These are phyloP conservation scores for Suhomyces atakaporum DNA, from an alignment of 1,139 yeast genomes.

Conservation along the genomic window DNA sequence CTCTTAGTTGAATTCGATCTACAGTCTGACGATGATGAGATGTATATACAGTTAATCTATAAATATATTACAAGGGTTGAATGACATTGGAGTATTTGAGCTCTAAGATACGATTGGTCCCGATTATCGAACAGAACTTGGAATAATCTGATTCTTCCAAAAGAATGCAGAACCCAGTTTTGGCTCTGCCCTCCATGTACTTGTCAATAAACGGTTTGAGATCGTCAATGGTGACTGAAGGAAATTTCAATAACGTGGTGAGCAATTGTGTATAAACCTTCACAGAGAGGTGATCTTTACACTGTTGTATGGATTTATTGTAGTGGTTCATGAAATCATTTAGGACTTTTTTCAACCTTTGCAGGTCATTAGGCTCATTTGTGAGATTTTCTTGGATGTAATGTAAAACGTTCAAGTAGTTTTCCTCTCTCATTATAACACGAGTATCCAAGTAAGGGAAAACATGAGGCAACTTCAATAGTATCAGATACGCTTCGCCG, in stretches of 20 bases:
- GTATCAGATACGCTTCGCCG: slow-evolving; percentile 29
- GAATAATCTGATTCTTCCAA: slow-evolving; percentile 4
- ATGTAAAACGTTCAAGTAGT: slow-evolving; percentile 21
- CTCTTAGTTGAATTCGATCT: too few species aligned
- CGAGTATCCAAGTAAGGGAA: slow-evolving; percentile 15
- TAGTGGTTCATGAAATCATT: slow-evolving; percentile 5
- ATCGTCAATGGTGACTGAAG: slow-evolving; percentile 7
- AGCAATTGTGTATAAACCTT: slow-evolving; percentile 7
- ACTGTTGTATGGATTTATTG: neutral
- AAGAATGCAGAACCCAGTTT: neutral
- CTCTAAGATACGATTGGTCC: neutral
- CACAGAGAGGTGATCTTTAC: slow-evolving; percentile 1
- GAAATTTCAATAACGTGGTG: slow-evolving; percentile 5
- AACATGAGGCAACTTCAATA: slow-evolving; percentile 22
- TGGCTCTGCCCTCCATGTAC: neutral
- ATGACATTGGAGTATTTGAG: neutral
- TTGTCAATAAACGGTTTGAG: slow-evolving; percentile 2
- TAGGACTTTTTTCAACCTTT: neutral
- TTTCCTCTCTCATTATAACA: slow-evolving; percentile 22
- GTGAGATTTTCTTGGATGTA: neutral
- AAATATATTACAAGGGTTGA: neutral
- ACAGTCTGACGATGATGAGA: too few species aligned
- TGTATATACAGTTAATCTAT: too few species aligned
- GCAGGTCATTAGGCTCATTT: neutral
- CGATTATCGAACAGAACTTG: neutral